Conservation (phyloP, 2,329 filamentous ascomycete genomes). For the Phoma sp. region DNA sequence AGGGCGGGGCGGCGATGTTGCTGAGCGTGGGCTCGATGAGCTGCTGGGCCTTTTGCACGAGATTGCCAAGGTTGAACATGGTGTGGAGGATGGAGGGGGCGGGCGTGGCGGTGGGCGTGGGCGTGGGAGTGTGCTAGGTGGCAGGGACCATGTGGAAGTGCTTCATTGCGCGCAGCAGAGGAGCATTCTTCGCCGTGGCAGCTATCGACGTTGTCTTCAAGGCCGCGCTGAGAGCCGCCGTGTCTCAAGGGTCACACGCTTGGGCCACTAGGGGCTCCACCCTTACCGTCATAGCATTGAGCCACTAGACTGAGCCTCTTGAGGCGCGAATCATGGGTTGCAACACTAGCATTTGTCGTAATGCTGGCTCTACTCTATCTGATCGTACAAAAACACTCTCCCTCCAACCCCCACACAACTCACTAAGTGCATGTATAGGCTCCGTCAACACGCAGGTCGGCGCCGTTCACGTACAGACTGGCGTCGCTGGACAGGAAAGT, state of each 20-base stretch:
- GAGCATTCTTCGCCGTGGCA: constrained; percentile 12
- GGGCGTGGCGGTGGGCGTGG: no score
- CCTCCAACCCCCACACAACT: background rate
- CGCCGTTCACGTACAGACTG: constrained; percentile 59
- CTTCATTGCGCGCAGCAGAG: constrained; percentile 36
- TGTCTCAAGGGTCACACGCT: constrained; percentile 14
- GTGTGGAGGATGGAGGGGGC: background rate
- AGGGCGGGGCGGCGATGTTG: constrained; percentile 65
- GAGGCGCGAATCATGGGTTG: constrained; percentile 6
- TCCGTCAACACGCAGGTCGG: constrained; percentile 82
- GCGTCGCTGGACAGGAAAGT: constrained; percentile 85
- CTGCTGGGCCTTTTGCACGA: constrained; percentile 95
- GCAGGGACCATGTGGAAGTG: constrained; percentile 19
- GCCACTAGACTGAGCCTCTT: no score
- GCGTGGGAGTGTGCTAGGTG: constrained; percentile 14
- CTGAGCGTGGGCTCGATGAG: constrained; percentile 89
- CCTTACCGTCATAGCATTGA: constrained; percentile 2
- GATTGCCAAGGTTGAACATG: constrained; percentile 68
- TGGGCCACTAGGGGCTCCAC: no score
- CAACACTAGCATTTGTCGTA: background rate
- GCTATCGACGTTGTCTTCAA: constrained; percentile 11
- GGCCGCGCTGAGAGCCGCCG: constrained; percentile 9
- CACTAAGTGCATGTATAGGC: constrained; percentile 80
- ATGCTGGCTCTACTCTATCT: background rate
- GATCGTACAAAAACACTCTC: background rate